Percentiles rank a stretch among this genome's conserved stretches.
These are phyloP conservation scores for Phlebiopsis gigantea DNA, from an alignment of 768 basidiomycete genomes.

Conservation along the genomic window DNA sequence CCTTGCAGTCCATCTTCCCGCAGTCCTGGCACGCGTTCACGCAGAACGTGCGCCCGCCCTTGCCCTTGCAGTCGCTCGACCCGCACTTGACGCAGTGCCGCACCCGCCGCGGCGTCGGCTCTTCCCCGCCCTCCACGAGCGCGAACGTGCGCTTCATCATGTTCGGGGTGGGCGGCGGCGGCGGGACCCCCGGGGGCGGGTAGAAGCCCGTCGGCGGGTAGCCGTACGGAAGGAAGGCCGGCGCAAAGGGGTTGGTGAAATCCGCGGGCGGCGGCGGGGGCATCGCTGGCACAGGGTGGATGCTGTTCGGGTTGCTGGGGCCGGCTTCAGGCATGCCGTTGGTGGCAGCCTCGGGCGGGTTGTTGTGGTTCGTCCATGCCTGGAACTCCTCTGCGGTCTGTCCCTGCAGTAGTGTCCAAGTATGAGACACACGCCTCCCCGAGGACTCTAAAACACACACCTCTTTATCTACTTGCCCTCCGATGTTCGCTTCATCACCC, in stretches of 20 bases:
- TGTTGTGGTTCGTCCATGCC: slow-evolving; percentile 59
- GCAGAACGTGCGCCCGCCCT: slow-evolving; percentile 73
- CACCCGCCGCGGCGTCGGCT: slow-evolving; percentile 45
- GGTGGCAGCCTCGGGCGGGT: slow-evolving; percentile 13
- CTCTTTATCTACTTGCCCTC: slow-evolving; percentile 24
- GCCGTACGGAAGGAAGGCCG: slow-evolving; percentile 15
- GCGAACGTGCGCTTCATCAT: slow-evolving; percentile 25
- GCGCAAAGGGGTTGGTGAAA: slow-evolving; percentile 11
- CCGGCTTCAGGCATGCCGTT: slow-evolving; percentile 11
- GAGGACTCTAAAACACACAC: too few species aligned
- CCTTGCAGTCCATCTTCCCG: slow-evolving; percentile 73
- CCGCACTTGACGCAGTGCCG: slow-evolving; percentile 85
- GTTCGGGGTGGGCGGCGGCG: slow-evolving; percentile 2
- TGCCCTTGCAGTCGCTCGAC: slow-evolving; percentile 76
- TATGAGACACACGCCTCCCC: slow-evolving; percentile 11
- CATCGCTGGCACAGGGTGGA: neutral
- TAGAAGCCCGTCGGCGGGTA: slow-evolving; percentile 21
- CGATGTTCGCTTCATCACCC: slow-evolving; percentile 32
- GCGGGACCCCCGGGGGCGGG: slow-evolving; percentile 10
- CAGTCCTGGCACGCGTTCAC: slow-evolving; percentile 76
- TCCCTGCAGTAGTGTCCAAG: slow-evolving; percentile 28
- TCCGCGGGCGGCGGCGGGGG: slow-evolving; percentile 8
- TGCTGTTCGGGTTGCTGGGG: slow-evolving; percentile 7
- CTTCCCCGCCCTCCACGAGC: slow-evolving; percentile 19
- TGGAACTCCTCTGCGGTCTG: slow-evolving; percentile 45